Evolutionary conservation across 2,329 filamentous ascomycete genomes (phyloP).

Genomic region (Chaetomium sp.): DNA sequence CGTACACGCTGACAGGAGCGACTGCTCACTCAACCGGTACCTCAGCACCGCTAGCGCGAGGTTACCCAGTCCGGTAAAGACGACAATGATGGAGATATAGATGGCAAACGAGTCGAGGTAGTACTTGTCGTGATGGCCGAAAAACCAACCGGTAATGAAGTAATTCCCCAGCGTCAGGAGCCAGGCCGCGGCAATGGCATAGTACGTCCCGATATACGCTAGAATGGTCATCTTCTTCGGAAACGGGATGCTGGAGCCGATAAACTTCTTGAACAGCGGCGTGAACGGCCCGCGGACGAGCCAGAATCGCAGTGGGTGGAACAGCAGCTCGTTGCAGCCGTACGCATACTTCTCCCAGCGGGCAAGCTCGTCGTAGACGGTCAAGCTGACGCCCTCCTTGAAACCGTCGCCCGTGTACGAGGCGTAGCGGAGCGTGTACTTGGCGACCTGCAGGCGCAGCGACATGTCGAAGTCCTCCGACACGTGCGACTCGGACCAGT

Average conservation of each 20-base stretch:
- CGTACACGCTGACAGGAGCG: conserved; percentile 51
- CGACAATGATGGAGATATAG: conserved; percentile 78
- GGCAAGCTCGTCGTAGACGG: conserved; percentile 80
- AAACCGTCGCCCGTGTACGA: conserved; percentile 74
- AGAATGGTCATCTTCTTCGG: conserved; percentile 76
- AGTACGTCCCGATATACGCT: conserved; percentile 79
- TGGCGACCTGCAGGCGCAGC: conserved; percentile 70
- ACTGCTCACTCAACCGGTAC: conserved; percentile 67
- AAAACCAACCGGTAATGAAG: conserved; percentile 75
- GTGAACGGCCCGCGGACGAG: conserved; percentile 74
- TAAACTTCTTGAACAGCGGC: conserved; percentile 72
- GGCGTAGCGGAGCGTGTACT: conserved; percentile 72
- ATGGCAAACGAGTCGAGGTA: conserved; percentile 78
- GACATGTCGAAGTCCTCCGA: conserved; percentile 85
- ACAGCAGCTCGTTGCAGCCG: conserved; percentile 79
- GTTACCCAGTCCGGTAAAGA: conserved; percentile 76
- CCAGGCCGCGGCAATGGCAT: conserved; percentile 76
- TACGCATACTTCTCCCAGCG: conserved; percentile 89
- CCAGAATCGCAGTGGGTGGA: conserved; percentile 77
- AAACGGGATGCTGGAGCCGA: conserved; percentile 71
- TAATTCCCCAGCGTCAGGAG: conserved; percentile 73
- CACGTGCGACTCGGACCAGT: conserved; percentile 79
- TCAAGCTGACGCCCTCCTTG: conserved; percentile 81
- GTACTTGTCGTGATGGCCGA: conserved; percentile 76
- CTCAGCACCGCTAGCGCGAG: conserved; percentile 71